Evolutionary conservation across 1,284 basidiomycete species (phyloP).

Genomic region (Bondarzewia mesenterica): DNA sequence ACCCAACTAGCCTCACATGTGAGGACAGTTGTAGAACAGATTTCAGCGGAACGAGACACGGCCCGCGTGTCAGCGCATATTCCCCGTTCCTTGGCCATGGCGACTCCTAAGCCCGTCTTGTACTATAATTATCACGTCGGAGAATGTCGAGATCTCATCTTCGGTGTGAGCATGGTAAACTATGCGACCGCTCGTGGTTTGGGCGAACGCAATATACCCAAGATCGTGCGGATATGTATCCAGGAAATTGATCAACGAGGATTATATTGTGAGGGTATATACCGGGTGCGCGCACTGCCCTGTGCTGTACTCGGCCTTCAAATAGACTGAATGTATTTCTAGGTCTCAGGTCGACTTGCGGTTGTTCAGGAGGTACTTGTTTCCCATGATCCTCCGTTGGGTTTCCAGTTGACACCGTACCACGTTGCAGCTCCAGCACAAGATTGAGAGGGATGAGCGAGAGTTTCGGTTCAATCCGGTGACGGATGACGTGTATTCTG

Average conservation of each 20-base stretch:
- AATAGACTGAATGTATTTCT: conserved; percentile 8
- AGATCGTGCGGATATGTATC: conserved; percentile 81
- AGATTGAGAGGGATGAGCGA: conserved; percentile 87
- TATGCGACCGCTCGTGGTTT: conserved; percentile 82
- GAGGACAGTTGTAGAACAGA: conserved; percentile 47
- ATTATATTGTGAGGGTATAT: conserved; percentile 79
- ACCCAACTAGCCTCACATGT: conserved; percentile 58
- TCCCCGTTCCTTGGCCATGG: conserved; percentile 48
- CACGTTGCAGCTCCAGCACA: conserved; percentile 65
- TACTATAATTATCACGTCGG: conserved; percentile 85
- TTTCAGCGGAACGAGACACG: conserved; percentile 67
- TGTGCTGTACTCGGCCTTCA: not conserved
- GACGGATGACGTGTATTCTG: conserved; percentile 81
- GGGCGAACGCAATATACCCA: conserved; percentile 72
- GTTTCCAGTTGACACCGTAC: not conserved
- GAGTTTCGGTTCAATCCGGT: conserved; percentile 70
- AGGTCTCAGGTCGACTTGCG: conserved; percentile 83
- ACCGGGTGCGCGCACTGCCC: conserved; percentile 45
- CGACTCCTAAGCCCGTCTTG: conserved; percentile 57
- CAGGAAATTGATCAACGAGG: conserved; percentile 79
- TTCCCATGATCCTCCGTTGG: not conserved
- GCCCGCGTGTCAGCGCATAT: conserved; percentile 45
- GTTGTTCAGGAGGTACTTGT: conserved; percentile 67
- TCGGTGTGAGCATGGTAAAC: conserved; percentile 87
- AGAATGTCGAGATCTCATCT: conserved; percentile 83